phyloP scores from a whole-genome alignment of 1,284 basidiomycete genomes.

The Ustilago sp. region DNA sequence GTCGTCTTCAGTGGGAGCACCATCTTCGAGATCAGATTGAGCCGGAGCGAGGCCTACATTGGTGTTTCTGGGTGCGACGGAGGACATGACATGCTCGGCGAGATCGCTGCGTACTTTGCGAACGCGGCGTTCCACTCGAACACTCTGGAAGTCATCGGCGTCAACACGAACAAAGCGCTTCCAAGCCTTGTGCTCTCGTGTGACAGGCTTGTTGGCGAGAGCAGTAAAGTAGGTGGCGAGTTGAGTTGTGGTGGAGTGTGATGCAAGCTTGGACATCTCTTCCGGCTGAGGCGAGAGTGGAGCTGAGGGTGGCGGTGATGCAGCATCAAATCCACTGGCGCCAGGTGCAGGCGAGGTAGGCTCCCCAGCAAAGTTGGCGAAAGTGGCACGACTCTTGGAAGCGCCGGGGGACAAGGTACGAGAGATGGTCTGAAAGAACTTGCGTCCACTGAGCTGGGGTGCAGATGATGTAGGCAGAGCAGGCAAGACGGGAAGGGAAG shows the following conservation, averaged over 20 bases:
- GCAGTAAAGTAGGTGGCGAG: slow-evolving; percentile 83
- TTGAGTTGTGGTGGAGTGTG: slow-evolving; percentile 53
- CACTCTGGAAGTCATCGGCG: slow-evolving; percentile 85
- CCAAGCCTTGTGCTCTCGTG: slow-evolving; percentile 80
- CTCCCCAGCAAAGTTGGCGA: slow-evolving; percentile 37
- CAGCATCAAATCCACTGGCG: slow-evolving; percentile 6
- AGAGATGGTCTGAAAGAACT: slow-evolving; percentile 59
- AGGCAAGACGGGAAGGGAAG: slow-evolving; percentile 38
- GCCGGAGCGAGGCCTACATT: slow-evolving; percentile 56
- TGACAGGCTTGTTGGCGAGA: slow-evolving; percentile 76
- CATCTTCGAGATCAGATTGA: slow-evolving; percentile 58
- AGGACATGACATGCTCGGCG: slow-evolving; percentile 50
- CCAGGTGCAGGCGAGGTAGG: slow-evolving; percentile 30
- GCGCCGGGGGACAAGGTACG: slow-evolving; percentile 56
- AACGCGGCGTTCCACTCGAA: slow-evolving; percentile 84
- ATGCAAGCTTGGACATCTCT: slow-evolving; percentile 21
- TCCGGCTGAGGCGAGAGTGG: slow-evolving; percentile 37
- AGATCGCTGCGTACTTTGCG: slow-evolving; percentile 83
- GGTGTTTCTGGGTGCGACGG: slow-evolving; percentile 57
- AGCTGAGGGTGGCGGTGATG: slow-evolving; percentile 42
- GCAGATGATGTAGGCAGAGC: slow-evolving; percentile 25
- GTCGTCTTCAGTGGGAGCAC: slow-evolving; percentile 54
- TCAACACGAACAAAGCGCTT: slow-evolving; percentile 85
- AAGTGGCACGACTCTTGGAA: slow-evolving; percentile 27
- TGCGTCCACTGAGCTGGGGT: slow-evolving; percentile 42